Evolutionary conservation across 345 rosid species (phyloP).

Genomic region (Diplotaxis tenuifolia): DNA sequence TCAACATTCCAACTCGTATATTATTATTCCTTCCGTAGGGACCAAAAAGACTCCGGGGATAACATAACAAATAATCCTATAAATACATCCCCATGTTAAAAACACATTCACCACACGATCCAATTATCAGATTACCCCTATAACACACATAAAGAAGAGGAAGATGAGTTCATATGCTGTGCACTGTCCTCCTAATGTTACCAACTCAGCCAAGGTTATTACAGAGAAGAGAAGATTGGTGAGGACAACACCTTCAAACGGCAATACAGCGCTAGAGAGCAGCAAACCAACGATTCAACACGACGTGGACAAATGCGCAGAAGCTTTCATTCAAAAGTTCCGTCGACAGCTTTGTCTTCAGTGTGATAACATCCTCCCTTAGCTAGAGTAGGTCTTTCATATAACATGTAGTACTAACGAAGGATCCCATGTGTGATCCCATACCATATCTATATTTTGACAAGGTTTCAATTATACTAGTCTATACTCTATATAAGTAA

Average conservation of each 20-base stretch:
- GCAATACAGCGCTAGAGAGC: not conserved
- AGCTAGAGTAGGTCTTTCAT: not conserved
- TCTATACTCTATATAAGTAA: not conserved
- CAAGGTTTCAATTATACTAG: not conserved
- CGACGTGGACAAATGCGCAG: slow-evolving; percentile 33
- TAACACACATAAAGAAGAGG: not conserved
- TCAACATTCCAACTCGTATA: slow-evolving; percentile 2
- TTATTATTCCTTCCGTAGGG: slow-evolving; percentile 15
- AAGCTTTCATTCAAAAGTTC: slow-evolving; percentile 36
- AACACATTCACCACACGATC: slow-evolving; percentile 3
- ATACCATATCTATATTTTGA: not conserved
- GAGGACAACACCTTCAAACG: not conserved
- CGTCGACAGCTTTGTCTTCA: slow-evolving; percentile 32
- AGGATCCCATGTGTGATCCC: not conserved
- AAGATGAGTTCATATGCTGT: slow-evolving; percentile 18
- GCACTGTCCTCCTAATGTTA: not conserved
- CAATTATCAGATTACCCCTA: not conserved
- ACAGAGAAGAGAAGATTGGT: slow-evolving; percentile 23
- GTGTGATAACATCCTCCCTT: not conserved
- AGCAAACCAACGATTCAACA: not conserved
- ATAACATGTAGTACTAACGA: not conserved
- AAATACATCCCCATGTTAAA: not conserved
- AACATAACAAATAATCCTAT: slow-evolving; percentile 11
- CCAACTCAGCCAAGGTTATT: slow-evolving; percentile 11
- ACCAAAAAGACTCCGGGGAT: not conserved